Evolutionary conservation across 2,329 filamentous ascomycete genomes (phyloP).

Genomic region (Tolypocladium tropicale): DNA sequence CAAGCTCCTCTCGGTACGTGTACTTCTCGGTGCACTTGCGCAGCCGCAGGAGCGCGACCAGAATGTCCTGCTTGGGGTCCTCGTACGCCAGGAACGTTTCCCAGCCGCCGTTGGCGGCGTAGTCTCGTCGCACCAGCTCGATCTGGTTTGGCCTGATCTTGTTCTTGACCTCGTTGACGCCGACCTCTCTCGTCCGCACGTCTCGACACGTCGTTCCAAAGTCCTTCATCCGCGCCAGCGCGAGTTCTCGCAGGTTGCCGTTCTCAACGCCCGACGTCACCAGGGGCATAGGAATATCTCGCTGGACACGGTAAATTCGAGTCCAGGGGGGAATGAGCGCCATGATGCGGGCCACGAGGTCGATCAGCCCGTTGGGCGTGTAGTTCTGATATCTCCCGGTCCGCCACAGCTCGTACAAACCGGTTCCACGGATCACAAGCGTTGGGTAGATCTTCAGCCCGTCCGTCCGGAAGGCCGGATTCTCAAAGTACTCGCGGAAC

Average conservation of each 20-base stretch:
- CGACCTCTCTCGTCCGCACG: constrained; percentile 90
- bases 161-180: constrained; percentile 98
- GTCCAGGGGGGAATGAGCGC: constrained; percentile 96
- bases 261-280: constrained; percentile 99
- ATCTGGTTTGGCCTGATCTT: constrained; percentile 96
- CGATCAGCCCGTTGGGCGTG: constrained; percentile 91
- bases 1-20: constrained; percentile 83
- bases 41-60: constrained; percentile 81
- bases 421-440: constrained; percentile 90
- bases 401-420: constrained; percentile 93
- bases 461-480: constrained; percentile 89
- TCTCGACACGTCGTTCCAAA: constrained; percentile 96
- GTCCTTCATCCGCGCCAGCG: constrained; percentile 96
- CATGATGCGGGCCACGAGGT: constrained; percentile 91
- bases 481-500: constrained; percentile 96
- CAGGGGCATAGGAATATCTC: constrained; percentile 98
- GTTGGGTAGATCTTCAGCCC: constrained; percentile 98
- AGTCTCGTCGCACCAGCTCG: constrained; percentile 88
- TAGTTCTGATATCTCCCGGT: constrained; percentile 98
- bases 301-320: constrained; percentile 93
- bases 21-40: constrained; percentile 86
- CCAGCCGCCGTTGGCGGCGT: constrained; percentile 92
- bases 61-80: constrained; percentile 95
- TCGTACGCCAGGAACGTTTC: constrained; percentile 98
- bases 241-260: constrained; percentile 87